Evolutionary conservation across 768 basidiomycete species (phyloP).

Genomic region (Tephrocybe rancida): DNA sequence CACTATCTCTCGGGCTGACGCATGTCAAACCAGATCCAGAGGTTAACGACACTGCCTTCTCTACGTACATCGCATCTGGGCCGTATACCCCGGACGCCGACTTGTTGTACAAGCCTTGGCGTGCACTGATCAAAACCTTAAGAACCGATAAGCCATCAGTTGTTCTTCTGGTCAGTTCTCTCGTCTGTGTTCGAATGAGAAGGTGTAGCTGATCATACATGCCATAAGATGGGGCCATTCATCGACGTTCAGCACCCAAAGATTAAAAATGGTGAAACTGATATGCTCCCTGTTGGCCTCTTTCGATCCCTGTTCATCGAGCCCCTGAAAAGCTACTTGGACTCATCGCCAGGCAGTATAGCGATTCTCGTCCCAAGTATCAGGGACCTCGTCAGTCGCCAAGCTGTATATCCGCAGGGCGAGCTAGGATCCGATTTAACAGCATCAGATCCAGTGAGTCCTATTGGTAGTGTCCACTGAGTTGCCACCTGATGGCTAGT

Average conservation of each 20-base stretch:
- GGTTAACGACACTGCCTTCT: slow-evolving; percentile 50
- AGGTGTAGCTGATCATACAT: neutral
- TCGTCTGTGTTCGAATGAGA: neutral
- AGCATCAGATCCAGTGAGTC: slow-evolving; percentile 53
- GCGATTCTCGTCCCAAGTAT: slow-evolving; percentile 84
- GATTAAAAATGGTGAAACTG: slow-evolving; percentile 75
- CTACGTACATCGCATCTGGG: slow-evolving; percentile 77
- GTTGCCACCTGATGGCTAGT: neutral
- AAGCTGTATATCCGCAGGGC: slow-evolving; percentile 85
- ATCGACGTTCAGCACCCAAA: slow-evolving; percentile 76
- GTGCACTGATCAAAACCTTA: slow-evolving; percentile 62
- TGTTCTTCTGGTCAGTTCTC: slow-evolving; percentile 64
- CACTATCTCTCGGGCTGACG: slow-evolving; percentile 34
- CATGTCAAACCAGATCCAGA: slow-evolving; percentile 38
- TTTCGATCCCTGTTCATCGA: slow-evolving; percentile 68
- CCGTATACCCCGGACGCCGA: slow-evolving; percentile 85
- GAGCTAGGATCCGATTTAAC: slow-evolving; percentile 50
- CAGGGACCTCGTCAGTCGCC: slow-evolving; percentile 76
- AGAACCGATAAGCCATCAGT: slow-evolving; percentile 70
- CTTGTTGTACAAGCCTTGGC: slow-evolving; percentile 74
- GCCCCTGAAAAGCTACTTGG: slow-evolving; percentile 58
- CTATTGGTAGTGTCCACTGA: neutral
- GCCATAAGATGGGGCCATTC: slow-evolving; percentile 84
- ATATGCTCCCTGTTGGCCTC: slow-evolving; percentile 61
- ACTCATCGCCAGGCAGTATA: slow-evolving; percentile 64